Conservation (phyloP, 2,329 filamentous ascomycete genomes). For the Myriosclerotinia curreyana region DNA sequence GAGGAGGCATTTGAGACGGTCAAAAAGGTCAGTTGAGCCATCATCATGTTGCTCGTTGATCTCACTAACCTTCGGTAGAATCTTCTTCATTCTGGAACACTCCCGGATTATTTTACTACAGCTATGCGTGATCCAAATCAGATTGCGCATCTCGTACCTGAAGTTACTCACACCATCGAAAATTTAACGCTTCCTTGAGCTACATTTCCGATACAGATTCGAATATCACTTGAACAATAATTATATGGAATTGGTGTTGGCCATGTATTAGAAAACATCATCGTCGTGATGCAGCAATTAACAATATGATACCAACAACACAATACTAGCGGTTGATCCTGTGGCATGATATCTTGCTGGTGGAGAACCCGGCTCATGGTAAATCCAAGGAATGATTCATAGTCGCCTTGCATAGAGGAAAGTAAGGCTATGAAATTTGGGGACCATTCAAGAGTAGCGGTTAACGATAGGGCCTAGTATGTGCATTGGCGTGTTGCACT, state of each 20-base stretch:
- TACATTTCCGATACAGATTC: not conserved
- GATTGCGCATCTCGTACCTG: constrained; percentile 64
- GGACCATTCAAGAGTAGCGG: not conserved
- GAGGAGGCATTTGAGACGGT: constrained; percentile 79
- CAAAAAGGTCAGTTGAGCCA: constrained; percentile 55
- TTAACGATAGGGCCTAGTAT: not conserved
- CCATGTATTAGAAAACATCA: not conserved
- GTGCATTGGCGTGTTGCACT: not conserved
- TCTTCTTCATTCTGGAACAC: constrained; percentile 48
- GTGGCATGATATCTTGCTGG: not conserved
- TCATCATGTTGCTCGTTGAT: not conserved
- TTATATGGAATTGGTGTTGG: not conserved
- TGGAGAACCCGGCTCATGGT: not conserved
- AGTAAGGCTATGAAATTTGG: not conserved
- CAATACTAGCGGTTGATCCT: not conserved
- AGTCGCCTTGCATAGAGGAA: not conserved
- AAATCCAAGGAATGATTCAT: not conserved
- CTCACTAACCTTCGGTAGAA: constrained; percentile 41
- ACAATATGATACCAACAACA: not conserved
- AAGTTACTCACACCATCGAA: constrained; percentile 68
- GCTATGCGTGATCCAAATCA: constrained; percentile 77
- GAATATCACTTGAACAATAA: not conserved
- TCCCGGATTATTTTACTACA: constrained; percentile 71
- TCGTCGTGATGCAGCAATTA: not conserved
- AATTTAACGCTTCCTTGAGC: constrained; percentile 32